phyloP scores from a whole-genome alignment of 2,329 filamentous ascomycete genomes.

The Verticillium longisporum region DNA sequence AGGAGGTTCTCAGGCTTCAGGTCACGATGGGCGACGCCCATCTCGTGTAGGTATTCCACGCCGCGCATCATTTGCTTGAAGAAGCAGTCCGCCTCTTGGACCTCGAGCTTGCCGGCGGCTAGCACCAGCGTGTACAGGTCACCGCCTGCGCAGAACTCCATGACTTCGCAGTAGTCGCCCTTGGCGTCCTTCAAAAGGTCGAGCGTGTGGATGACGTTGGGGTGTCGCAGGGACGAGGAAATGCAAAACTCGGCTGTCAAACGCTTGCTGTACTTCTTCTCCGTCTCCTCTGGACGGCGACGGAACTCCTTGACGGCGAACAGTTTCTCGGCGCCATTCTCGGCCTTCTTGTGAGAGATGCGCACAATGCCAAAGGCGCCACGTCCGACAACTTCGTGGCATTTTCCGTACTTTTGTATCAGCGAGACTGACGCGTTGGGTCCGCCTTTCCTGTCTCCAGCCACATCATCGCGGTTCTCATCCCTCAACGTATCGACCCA shows the following conservation, averaged over 20 bases:
- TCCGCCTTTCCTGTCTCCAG: constrained; percentile 69
- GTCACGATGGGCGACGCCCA: constrained; percentile 96
- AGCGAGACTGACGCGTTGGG: constrained; percentile 70
- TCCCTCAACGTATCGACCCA: constrained; percentile 95
- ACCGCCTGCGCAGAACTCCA: constrained; percentile 97
- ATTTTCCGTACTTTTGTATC: constrained; percentile 97
- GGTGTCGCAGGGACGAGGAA: constrained; percentile 90
- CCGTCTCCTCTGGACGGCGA: constrained; percentile 84
- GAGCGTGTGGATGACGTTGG: constrained; percentile 96
- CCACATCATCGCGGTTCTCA: constrained; percentile 63
- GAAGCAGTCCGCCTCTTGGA: constrained; percentile 90
- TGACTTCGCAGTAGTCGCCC: constrained; percentile 96
- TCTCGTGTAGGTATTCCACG: constrained; percentile 98
- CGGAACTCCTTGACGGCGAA: constrained; percentile 99
- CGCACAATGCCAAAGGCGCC: constrained; percentile 96
- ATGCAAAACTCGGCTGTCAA: constrained; percentile 98
- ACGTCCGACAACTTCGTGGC: constrained; percentile 91
- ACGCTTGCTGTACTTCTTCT: constrained; percentile 96
- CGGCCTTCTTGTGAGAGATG: constrained; percentile 92
- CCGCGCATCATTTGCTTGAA: constrained; percentile 99
- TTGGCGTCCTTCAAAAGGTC: constrained; percentile 94
- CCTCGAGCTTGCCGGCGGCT: constrained; percentile 84
- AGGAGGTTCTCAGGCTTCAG: constrained; percentile 95
- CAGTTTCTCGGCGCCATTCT: constrained; percentile 79
- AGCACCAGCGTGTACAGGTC: constrained; percentile 93